These are phyloP conservation scores for Oropetium thomaeum DNA, from an alignment of 176 grass and related monocot species.

Conservation along the genomic window DNA sequence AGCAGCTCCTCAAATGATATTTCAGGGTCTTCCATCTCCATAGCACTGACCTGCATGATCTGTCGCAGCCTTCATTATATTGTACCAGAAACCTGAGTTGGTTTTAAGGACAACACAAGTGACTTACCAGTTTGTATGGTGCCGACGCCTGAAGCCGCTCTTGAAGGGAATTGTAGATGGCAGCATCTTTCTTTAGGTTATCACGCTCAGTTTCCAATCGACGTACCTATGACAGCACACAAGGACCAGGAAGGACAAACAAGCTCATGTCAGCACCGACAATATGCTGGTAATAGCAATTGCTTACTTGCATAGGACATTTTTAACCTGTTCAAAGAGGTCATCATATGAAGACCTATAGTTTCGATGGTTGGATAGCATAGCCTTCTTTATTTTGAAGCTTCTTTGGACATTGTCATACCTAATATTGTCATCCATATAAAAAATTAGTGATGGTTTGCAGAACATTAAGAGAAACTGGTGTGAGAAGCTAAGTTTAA, in stretches of 20 bases:
- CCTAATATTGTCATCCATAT: conserved; percentile 31
- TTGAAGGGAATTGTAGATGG: conserved; percentile 66
- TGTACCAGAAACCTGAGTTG: not conserved
- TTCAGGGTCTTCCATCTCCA: conserved; percentile 46
- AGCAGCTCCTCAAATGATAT: conserved; percentile 93
- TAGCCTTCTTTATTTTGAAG: conserved; percentile 91
- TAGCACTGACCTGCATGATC: conserved; percentile 55
- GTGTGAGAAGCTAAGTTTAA: conserved; percentile 10
- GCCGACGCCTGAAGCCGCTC: conserved; percentile 66
- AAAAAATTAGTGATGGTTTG: conserved; percentile 5
- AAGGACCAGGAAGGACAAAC: not conserved
- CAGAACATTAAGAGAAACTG: conserved; percentile 1
- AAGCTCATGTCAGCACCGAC: not conserved
- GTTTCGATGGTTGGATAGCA: conserved; percentile 54
- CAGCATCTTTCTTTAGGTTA: conserved; percentile 74
- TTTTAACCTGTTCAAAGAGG: conserved; percentile 69
- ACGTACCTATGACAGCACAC: conserved; percentile 43
- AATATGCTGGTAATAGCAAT: not conserved
- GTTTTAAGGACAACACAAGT: not conserved
- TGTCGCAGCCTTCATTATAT: not conserved
- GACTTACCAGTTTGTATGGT: conserved; percentile 62
- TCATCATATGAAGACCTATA: conserved; percentile 72
- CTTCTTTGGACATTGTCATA: conserved; percentile 65
- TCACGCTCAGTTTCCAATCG: conserved; percentile 73
- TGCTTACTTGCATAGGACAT: not conserved